These are phyloP conservation scores for Aspergillus quadricinctus DNA, from an alignment of 2,329 filamentous ascomycete genomes.

Conservation along the genomic window DNA sequence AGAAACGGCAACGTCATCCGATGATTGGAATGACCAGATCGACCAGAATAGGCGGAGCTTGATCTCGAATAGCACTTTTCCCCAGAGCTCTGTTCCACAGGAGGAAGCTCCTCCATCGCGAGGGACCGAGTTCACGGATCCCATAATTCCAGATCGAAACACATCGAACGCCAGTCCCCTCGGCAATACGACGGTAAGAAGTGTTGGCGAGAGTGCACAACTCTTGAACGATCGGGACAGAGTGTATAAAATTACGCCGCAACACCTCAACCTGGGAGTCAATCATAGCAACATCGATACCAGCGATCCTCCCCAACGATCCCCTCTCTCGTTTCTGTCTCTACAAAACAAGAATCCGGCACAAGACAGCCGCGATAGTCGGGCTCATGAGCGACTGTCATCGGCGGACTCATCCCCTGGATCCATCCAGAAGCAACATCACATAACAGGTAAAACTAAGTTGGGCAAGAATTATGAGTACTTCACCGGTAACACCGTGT, in stretches of 20 bases:
- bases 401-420: conserved; percentile 73
- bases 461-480: conserved; percentile 80
- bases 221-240: conserved; percentile 60
- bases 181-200: conserved; percentile 54
- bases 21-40: conserved; percentile 42
- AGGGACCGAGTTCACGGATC: conserved; percentile 76
- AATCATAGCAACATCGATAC: conserved; percentile 51
- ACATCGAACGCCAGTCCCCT: conserved; percentile 73
- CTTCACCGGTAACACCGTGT: conserved; percentile 88
- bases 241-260: conserved; percentile 26
- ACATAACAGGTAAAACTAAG: conserved; percentile 32
- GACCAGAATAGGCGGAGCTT: conserved; percentile 56
- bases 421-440: conserved; percentile 48
- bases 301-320: conserved; percentile 60
- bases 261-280: conserved; percentile 56
- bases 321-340: conserved; percentile 70
- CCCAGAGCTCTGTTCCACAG: conserved; percentile 37
- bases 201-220: conserved; percentile 72
- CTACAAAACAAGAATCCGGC: conserved; percentile 51
- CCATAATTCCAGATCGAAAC: conserved; percentile 63
- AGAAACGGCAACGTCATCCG: conserved; percentile 32
- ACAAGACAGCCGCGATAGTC: conserved; percentile 52
- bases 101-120: conserved; percentile 64
- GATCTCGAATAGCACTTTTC: conserved; percentile 49
- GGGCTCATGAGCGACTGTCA: conserved; percentile 76